Evolutionary conservation across 163 green algal species (phyloP), one percentile per base, ranked within the genome.

Genomic region (Chlamydomonas reinhardtii): DNA sequence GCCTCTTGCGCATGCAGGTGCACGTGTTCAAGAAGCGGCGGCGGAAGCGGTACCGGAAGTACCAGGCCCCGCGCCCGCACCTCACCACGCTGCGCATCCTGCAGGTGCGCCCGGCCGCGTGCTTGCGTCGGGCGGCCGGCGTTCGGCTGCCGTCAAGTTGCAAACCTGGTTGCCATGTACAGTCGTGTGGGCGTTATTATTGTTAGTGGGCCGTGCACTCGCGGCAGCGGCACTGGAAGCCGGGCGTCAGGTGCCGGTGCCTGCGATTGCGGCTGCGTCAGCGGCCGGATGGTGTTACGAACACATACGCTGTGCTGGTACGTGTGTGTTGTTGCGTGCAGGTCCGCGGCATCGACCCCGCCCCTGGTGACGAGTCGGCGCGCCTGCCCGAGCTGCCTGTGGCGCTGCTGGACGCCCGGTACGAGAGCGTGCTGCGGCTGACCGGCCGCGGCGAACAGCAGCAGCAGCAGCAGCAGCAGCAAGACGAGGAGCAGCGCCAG

Each of bases 1-100:
- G 0, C 59, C 59, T 0, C 59, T 0, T 11, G 59, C 24, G 4
- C 59, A n/a, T n/a, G n/a, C 20, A 66, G 59, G 62, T 98, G 82
- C 93, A 98, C 32, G 95, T 98, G 43, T 99, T 99, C 92, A 97
- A 99, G 87, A 99, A 98, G 89, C 95, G 97, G 84, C 87, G 92
- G 24, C 84, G 96, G 64, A 99, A 99, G 74, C 95, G 98, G 78
- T 98, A 97, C 68, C 89, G 90, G 25, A 90, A 95, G 37, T 91
- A 94, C 34, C 92, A 94, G 31, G 96, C 94, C 0, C 93, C 97
- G 73, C 90, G 97, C 16, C 82, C 89, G 29, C 74, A 91, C 61
- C 80, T 96, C 22, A 96, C 92, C 2, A 84, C 85, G 43, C 84
- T 96, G 39, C 86, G 94, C 14, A 88, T 96, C 2, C 85, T 96